Evolutionary conservation across 2,329 filamentous ascomycete genomes (phyloP), one percentile per base, ranked within the genome.

Genomic region (Magnaporthiopsis poae): DNA sequence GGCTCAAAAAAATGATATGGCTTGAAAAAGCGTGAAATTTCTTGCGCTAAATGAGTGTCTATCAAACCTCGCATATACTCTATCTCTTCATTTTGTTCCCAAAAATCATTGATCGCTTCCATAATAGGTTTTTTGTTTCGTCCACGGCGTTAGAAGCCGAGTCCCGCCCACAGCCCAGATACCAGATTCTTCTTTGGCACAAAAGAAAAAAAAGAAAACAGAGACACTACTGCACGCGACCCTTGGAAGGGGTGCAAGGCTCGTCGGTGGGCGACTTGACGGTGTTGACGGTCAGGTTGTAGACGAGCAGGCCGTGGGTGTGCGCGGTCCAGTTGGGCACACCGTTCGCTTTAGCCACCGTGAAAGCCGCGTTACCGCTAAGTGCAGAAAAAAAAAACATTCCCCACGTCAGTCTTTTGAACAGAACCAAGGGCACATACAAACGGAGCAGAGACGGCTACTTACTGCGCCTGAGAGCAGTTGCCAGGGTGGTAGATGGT

Each of bases 381-480:
- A 29, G 11, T 39, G 39, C 39, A 21, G 18, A 15, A 36, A 11
- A 15, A n/a, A 25, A 12, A 36, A 13, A 15, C 12, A 52, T 25
- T 1, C 8, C 21, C 25, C 39, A 31, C 27, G 13, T 66, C 4
- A 65, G 62, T 25, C 21, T 39, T 39, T 5, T 35, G 25, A 63
- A 15, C 33, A 25, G 2, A 5, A 39, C n/a, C 25, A 31, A 31
- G 11, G n/a, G 5, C 12, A 25, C 25, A 61, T 2, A 5, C 29
- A 7, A 61, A 61, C 9, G 21, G 59, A 27, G 59, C 9, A 60
- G 2, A 25, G 18, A 7, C 31, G 15, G 35, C 7, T 7, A 67
- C 68, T 35, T 61, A 69, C 68, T 67, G 67, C n/a, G 68, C 67
- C n/a, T 68, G 67, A 1, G 67, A 69, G 61, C 67, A 69, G 33